Conservation (phyloP, 78 protist species). For the Guillardia theta region DNA sequence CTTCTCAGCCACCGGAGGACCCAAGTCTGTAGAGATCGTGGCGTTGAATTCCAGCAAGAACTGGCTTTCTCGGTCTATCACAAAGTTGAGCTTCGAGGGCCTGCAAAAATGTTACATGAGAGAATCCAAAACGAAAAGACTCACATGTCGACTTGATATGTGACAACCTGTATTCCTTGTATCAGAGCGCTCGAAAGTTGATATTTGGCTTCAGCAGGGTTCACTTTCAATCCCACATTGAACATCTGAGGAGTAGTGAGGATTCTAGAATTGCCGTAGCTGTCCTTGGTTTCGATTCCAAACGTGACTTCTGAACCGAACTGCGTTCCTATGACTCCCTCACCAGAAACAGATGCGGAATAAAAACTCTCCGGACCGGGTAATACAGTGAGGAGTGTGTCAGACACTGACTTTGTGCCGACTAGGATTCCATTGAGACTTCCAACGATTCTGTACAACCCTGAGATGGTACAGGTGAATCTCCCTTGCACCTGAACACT, state of each 20-base stretch:
- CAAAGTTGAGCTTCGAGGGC: not conserved
- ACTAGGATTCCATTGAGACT: not conserved
- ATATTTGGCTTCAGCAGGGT: no score
- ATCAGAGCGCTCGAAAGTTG: no score
- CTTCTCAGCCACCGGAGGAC: not conserved
- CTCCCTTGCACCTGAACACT: not conserved
- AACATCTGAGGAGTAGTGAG: no score
- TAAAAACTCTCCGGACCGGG: not conserved
- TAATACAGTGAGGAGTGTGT: not conserved
- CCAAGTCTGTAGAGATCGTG: not conserved
- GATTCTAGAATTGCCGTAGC: no score
- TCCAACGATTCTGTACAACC: not conserved
- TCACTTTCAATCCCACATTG: no score
- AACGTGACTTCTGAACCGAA: not conserved
- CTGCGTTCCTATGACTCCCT: not conserved
- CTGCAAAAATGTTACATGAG: not conserved
- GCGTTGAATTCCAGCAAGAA: not conserved
- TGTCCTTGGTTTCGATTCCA: not conserved
- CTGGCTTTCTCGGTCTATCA: not conserved
- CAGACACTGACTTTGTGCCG: not conserved
- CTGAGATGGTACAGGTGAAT: not conserved
- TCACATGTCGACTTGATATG: not conserved
- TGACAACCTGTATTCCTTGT: no score
- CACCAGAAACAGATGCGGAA: not conserved
- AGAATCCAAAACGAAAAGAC: not conserved